Base-by-base conservation (phyloP, 1,284 basidiomycete species). In the Trichosporon inkin region DNA sequence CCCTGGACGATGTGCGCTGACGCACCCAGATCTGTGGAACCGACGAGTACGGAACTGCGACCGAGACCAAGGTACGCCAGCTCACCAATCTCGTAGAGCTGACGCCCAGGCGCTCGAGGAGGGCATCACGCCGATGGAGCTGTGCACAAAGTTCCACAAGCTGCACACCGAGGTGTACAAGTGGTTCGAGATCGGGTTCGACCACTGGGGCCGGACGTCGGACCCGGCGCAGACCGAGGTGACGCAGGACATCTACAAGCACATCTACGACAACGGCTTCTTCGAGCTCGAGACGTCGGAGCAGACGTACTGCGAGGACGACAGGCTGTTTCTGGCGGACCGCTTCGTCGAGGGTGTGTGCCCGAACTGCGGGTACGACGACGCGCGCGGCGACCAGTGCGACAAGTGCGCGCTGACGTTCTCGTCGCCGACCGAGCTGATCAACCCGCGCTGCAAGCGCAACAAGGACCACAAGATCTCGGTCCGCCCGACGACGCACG, bases 1-100 rank as follows among this genome's bases (percentile, higher is more conserved):
- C 22, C 22, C 57, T 38, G 36, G 53, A 53, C 41, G 86, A 36
- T 35, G 70, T 88, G 88, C 73, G 62, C 58, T 57, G 36, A 41
- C 52, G 14, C 10, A 87, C 2, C 6, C 91, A 94, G 78, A 85
- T 99, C 65, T 99, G 96, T 77, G 96, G 96, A 51, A 99, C 96
- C 6, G 95, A 99, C 75, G 95, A 99, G 79, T 99, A 99, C 71
- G 95, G 95, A 35, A 99, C 95, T 1, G 95, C 95, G 0, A 97
- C 96, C 1, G 95, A 99, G 82, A 98, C 94, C 38, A 80, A 80
- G 70, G 76, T 77, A 38, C 57, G 71, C n/a, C n/a, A n/a, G n/a
- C n/a, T n/a, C n/a, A n/a, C n/a, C n/a, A n/a, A n/a, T n/a, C n/a
- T n/a, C n/a, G n/a, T n/a, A n/a, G n/a, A 28, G 17, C 22, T 34